These are phyloP conservation scores for Phytophthora foliorum DNA, from an alignment of 352 stramenopile species.

Conservation along the genomic window DNA sequence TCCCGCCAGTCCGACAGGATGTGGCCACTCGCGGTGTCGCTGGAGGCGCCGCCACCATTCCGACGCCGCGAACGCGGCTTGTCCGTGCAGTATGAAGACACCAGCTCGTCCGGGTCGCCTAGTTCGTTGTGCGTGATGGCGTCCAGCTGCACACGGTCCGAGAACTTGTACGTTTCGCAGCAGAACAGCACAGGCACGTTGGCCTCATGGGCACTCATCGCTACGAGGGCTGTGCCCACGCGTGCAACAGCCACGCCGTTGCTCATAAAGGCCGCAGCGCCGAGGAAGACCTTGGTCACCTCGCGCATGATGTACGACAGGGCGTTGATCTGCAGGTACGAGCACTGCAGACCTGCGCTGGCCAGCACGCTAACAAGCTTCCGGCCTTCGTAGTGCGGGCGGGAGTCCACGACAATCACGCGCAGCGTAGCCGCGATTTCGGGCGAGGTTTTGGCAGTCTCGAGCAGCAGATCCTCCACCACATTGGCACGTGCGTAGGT, in stretches of 20 bases:
- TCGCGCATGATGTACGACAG: conserved; percentile 96
- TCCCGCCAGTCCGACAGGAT: conserved; percentile 86
- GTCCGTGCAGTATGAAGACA: conserved; percentile 69
- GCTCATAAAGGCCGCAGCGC: conserved; percentile 95
- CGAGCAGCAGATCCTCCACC: conserved; percentile 89
- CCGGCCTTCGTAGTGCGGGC: conserved; percentile 87
- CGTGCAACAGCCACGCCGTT: conserved; percentile 94
- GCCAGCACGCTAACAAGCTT: conserved; percentile 81
- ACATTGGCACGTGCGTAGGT: conserved; percentile 95
- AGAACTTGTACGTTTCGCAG: conserved; percentile 99
- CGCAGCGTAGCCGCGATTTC: conserved; percentile 70
- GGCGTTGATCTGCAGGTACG: conserved; percentile 96
- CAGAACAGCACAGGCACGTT: conserved; percentile 98
- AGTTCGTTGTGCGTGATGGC: conserved; percentile 98
- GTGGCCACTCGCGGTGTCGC: conserved; percentile 48
- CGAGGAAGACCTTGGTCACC: conserved; percentile 97
- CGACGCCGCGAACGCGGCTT: conserved; percentile 52
- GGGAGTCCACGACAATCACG: conserved; percentile 96
- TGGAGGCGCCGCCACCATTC: conserved; percentile 5
- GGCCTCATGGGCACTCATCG: conserved; percentile 91
- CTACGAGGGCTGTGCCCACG: conserved; percentile 94
- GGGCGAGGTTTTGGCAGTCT: conserved; percentile 46
- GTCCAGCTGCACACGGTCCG: conserved; percentile 97
- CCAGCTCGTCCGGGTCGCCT: conserved; percentile 93
- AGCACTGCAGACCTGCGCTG: conserved; percentile 83